These are phyloP conservation scores for Graphilbum fragrans DNA, from an alignment of 2,329 filamentous ascomycete genomes.

Conservation along the genomic window DNA sequence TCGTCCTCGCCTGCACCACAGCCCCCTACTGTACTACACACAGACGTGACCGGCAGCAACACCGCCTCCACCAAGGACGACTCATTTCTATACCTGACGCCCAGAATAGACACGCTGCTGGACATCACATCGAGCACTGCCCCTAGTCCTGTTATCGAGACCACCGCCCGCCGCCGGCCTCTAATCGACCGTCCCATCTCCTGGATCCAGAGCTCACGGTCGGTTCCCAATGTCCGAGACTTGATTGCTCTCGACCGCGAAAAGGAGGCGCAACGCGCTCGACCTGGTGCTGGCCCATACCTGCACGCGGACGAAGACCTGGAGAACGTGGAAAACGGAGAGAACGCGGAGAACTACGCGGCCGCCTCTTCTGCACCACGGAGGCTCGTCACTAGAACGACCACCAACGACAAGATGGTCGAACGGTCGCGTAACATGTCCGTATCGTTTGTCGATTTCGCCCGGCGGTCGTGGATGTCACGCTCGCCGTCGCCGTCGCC, in stretches of 20 bases:
- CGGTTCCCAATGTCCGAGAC: constrained; percentile 22
- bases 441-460: constrained; percentile 36
- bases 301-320: not conserved
- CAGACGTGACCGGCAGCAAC: too few species aligned
- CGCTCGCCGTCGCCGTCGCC: constrained; percentile 37
- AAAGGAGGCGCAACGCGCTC: too few species aligned
- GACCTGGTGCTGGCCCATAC: too few species aligned
- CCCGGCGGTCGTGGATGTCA: constrained; percentile 38
- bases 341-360: too few species aligned
- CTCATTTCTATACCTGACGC: too few species aligned
- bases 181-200: constrained; percentile 36
- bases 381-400: constrained; percentile 1
- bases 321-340: too few species aligned
- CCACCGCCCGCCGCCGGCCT: constrained; percentile 28
- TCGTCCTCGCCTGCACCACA: too few species aligned
- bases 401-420: constrained; percentile 6
- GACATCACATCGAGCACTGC: too few species aligned
- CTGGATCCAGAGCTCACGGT: constrained; percentile 38
- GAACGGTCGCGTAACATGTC: constrained; percentile 22
- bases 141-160: constrained; percentile 9
- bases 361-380: too few species aligned
- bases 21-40: too few species aligned
- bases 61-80: too few species aligned
- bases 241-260: constrained; percentile 15
- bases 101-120: too few species aligned